phyloP scores from a whole-genome alignment of 2,329 filamentous ascomycete species.

The Xylaria sp. region DNA sequence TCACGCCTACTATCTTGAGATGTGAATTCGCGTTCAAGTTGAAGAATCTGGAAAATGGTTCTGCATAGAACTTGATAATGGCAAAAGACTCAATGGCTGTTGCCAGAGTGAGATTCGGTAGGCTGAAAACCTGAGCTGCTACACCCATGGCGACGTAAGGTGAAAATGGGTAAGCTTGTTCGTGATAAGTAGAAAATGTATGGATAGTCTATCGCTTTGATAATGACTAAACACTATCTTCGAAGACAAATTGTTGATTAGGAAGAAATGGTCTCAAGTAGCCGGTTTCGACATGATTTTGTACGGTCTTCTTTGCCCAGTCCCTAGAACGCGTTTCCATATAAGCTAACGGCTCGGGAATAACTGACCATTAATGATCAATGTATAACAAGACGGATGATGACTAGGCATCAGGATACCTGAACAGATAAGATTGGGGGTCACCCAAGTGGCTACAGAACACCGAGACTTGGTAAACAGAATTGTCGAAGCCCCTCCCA shows the following conservation, averaged over 20 bases:
- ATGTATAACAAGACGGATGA: background rate
- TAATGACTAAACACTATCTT: background rate
- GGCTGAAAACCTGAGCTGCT: conserved; percentile 39
- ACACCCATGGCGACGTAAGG: conserved; percentile 21
- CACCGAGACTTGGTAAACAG: background rate
- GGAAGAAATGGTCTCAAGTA: background rate
- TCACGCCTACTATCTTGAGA: conserved; percentile 23
- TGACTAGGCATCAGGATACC: background rate
- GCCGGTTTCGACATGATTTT: background rate
- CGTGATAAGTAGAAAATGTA: background rate
- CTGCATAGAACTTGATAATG: conserved; percentile 43
- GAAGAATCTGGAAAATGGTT: conserved; percentile 27
- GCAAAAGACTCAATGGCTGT: conserved; percentile 45
- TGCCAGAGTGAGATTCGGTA: conserved; percentile 44
- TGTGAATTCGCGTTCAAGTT: conserved; percentile 16
- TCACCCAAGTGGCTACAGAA: background rate
- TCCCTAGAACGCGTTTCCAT: background rate
- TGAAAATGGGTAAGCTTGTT: background rate
- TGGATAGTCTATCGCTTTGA: background rate
- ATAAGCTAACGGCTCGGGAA: background rate
- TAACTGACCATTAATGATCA: background rate
- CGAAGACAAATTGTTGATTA: background rate
- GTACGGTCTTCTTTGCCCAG: background rate
- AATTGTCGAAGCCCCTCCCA: background rate
- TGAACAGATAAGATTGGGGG: background rate